Conservation (phyloP, 23 red algal species). For the Rhodosorus marinus region DNA sequence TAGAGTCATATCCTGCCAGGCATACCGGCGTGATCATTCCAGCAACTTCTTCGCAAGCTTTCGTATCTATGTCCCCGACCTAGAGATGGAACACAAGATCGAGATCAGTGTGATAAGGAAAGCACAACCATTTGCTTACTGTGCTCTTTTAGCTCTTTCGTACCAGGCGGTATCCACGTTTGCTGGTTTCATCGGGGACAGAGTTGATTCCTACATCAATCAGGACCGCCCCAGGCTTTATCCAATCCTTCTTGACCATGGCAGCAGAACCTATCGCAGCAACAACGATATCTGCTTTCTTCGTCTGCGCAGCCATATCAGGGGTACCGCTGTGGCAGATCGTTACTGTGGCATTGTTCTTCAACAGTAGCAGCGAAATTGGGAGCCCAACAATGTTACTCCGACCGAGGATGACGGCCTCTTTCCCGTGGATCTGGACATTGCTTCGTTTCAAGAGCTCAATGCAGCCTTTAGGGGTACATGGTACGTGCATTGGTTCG, state of each 20-base stretch:
- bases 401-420: conserved; percentile 67
- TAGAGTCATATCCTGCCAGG: too few relatives aligned
- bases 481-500: conserved; percentile 49
- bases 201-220: conserved; percentile 84
- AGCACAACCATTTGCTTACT: neutral
- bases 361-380: conserved; percentile 51
- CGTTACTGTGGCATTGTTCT: conserved; percentile 68
- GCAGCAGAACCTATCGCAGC: conserved; percentile 43
- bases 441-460: conserved; percentile 50
- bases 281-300: conserved; percentile 58
- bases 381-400: conserved; percentile 94
- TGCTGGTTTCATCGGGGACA: conserved; percentile 42
- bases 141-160: too few relatives aligned
- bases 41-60: conserved; percentile 11
- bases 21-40: conserved; percentile 67
- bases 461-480: conserved; percentile 65
- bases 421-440: conserved; percentile 33
- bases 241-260: conserved; percentile 66
- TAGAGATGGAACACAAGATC: too few relatives aligned
- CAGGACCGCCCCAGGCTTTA: conserved; percentile 50
- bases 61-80: conserved; percentile 72
- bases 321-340: conserved; percentile 63
- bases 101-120: neutral
- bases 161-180: conserved; percentile 72
- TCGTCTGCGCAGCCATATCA: conserved; percentile 18